Conservation (phyloP, 192 early-diverging fungal genomes). For the Kickxella alabastrina region DNA sequence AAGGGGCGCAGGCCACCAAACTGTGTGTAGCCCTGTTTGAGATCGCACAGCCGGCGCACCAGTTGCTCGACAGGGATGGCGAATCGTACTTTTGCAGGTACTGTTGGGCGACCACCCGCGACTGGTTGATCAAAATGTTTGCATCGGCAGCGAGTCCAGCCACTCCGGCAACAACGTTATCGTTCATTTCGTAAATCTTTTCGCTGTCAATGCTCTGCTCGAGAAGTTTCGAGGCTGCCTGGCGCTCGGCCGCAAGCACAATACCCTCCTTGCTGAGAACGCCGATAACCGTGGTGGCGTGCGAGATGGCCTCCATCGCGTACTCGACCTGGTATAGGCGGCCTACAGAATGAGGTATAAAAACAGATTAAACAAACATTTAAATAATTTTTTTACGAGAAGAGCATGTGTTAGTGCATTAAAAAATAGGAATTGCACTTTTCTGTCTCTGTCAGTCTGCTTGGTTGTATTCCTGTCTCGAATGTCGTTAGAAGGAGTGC, state of each 20-base stretch:
- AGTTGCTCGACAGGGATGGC: constrained; percentile 92
- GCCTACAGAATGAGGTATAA: constrained; percentile 54
- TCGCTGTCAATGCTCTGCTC: constrained; percentile 81
- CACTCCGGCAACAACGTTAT: constrained; percentile 91
- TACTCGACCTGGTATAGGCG: constrained; percentile 99
- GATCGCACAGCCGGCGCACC: constrained; percentile 90
- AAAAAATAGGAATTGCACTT: neutral
- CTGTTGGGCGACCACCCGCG: constrained; percentile 80
- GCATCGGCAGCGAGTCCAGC: constrained; percentile 96
- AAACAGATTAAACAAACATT: no score
- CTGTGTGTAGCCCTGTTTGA: constrained; percentile 99
- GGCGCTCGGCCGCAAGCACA: constrained; percentile 95
- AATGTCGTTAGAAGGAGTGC: no score
- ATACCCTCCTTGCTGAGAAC: constrained; percentile 89
- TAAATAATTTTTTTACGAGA: no score
- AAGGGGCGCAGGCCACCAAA: constrained; percentile 97
- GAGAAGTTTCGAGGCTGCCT: constrained; percentile 87
- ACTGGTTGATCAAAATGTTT: constrained; percentile 91
- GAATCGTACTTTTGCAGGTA: constrained; percentile 87
- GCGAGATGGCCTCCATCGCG: constrained; percentile 99
- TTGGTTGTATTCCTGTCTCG: no score
- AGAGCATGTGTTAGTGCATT: no score
- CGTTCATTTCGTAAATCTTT: constrained; percentile 95
- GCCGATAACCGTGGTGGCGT: constrained; percentile 92
- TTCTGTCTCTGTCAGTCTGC: no score